These are phyloP conservation scores for Sporothrix luriei DNA, from an alignment of 2,329 filamentous ascomycete genomes.

Conservation along the genomic window DNA sequence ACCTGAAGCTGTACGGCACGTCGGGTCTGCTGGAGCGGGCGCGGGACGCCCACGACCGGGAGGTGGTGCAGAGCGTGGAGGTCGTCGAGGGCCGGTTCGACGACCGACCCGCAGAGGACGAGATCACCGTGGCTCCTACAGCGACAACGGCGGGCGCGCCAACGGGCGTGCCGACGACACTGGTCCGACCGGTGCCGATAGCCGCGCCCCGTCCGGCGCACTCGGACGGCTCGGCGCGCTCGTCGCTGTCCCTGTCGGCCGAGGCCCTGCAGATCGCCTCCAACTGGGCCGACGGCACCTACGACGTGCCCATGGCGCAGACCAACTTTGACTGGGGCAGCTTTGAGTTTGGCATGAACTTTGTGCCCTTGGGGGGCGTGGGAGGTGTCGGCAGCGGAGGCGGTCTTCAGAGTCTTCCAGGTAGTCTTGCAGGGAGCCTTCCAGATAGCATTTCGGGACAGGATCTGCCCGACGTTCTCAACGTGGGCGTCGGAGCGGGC, in stretches of 20 bases:
- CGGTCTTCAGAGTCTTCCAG: background rate
- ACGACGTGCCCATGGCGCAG: conserved; percentile 26
- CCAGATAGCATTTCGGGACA: background rate
- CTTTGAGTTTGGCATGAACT: conserved; percentile 17
- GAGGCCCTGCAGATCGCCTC: conserved; percentile 17
- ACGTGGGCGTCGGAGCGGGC: background rate
- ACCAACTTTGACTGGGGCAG: conserved; percentile 24
- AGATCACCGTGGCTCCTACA: too few species aligned
- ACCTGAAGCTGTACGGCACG: conserved; percentile 18
- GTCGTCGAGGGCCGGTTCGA: background rate
- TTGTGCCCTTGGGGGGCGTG: background rate
- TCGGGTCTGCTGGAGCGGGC: conserved; percentile 6
- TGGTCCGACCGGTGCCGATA: background rate
- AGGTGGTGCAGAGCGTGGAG: conserved; percentile 12
- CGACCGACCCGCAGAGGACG: too few species aligned
- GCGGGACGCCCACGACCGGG: conserved; percentile 11
- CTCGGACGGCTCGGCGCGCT: background rate
- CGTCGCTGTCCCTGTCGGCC: background rate
- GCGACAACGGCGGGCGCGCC: too few species aligned
- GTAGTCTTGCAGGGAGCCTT: background rate
- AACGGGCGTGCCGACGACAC: background rate
- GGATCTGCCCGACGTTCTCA: background rate
- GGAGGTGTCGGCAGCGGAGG: background rate
- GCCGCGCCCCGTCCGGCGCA: background rate
- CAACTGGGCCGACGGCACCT: conserved; percentile 27